phyloP scores from a whole-genome alignment of 2,329 filamentous ascomycete species.

The Alternaria brassicae region DNA sequence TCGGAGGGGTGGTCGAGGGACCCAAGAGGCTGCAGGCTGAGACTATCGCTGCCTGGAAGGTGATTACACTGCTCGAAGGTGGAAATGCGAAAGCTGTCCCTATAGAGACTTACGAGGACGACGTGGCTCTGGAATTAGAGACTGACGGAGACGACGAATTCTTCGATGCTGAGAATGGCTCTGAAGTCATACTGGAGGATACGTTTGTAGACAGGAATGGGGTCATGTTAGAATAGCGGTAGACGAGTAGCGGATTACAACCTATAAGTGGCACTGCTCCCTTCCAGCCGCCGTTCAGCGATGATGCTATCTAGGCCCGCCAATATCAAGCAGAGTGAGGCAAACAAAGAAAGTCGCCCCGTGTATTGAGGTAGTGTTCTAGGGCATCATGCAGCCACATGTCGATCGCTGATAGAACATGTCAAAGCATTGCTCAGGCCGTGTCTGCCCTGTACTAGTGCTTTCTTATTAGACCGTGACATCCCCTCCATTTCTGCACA shows the following conservation, averaged over 20 bases:
- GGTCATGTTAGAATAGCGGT: neutral
- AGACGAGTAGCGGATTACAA: neutral
- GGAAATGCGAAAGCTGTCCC: neutral
- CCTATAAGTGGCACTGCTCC: neutral
- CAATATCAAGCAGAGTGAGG: neutral
- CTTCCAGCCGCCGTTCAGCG: neutral
- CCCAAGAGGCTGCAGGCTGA: constrained; percentile 48
- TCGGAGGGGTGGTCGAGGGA: constrained; percentile 45
- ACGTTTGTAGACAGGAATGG: neutral
- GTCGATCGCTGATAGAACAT: neutral
- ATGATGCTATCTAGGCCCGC: neutral
- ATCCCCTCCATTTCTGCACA: neutral
- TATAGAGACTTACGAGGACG: constrained; percentile 4
- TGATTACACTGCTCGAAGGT: constrained; percentile 32
- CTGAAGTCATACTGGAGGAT: constrained; percentile 14
- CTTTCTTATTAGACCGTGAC: neutral
- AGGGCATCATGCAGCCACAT: neutral
- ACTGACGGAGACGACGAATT: constrained; percentile 25
- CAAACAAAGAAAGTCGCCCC: neutral
- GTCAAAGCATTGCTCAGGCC: neutral
- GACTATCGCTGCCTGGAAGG: constrained; percentile 49
- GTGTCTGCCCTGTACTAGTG: neutral
- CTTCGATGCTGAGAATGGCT: constrained; percentile 26
- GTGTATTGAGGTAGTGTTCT: neutral
- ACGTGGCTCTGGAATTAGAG: too few species aligned